A percentile compares a stretch with the other conserved stretches of the same genome.
These are phyloP conservation scores for Phaeosphaeriaceae sp. DNA, from an alignment of 2,329 filamentous ascomycete species.

Conservation along the genomic window DNA sequence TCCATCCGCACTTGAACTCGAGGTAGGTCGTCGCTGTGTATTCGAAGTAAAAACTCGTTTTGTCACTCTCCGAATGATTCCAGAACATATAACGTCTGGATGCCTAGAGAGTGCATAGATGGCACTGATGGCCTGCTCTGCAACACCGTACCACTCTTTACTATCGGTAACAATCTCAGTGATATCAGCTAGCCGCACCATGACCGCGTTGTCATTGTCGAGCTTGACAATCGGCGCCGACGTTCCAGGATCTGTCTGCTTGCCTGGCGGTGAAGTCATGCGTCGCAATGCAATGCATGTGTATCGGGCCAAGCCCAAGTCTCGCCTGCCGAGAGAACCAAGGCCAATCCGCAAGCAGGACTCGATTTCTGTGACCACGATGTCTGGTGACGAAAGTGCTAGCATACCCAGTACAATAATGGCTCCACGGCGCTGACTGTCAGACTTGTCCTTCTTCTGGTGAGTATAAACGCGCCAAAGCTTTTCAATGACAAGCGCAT, in stretches of 20 bases:
- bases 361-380: constrained; percentile 94
- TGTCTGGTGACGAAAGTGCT: constrained; percentile 88
- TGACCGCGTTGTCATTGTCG: constrained; percentile 89
- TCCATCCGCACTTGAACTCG: constrained; percentile 44
- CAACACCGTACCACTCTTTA: constrained; percentile 92
- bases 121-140: constrained; percentile 93
- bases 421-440: constrained; percentile 85
- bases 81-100: constrained; percentile 90
- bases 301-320: constrained; percentile 90
- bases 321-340: constrained; percentile 78
- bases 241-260: constrained; percentile 70
- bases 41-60: constrained; percentile 77
- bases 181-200: constrained; percentile 81
- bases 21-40: constrained; percentile 45
- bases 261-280: constrained; percentile 77
- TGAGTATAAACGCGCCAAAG: constrained; percentile 98
- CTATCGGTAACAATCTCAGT: constrained; percentile 85
- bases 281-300: constrained; percentile 92
- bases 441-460: constrained; percentile 87
- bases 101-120: constrained; percentile 95
- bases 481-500: constrained; percentile 86
- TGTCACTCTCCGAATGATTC: constrained; percentile 87
- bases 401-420: constrained; percentile 98
- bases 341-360: constrained; percentile 91
- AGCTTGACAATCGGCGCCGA: constrained; percentile 71